Base-by-base conservation (phyloP, 1,139 yeast species). In the Candida glucosophila region DNA sequence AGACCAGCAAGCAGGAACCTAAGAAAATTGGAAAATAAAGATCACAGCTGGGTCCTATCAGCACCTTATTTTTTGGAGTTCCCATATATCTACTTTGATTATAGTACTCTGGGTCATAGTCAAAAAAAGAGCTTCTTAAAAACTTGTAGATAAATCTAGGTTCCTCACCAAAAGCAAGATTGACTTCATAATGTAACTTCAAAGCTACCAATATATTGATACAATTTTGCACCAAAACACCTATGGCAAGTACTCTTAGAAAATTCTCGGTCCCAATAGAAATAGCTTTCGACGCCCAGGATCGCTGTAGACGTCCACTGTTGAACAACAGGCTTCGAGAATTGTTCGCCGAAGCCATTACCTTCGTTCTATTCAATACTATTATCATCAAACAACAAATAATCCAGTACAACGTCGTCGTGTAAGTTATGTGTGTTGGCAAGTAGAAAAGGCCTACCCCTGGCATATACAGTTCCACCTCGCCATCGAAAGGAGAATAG, bases 321-420 rank as follows among this genome's bases (percentile, higher is more conserved):
- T n/a, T n/a, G n/a, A n/a, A n/a, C n/a, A n/a, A n/a, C n/a, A n/a
- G 55, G 14, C 32, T 29, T 12, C 47, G 39, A 20, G 41, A 34
- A n/a, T 39, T 41, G 36, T 79, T 58, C 0, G 79, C 65, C 5
- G 79, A 66, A 1, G 86, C 86, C 53, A 78, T 71, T 5, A 73
- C 76, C 29, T 73, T 56, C 0, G 82, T 76, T 29, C 88, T 51
- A 46, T 79, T 78, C 43, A 78, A 54, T 2, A 77, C 43, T 4
- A 78, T 58, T 0, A 85, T 82, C 65, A 78, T 74, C 7, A 68
- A 51, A 61, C 78, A 67, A 47, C 86, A 48, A 24, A 57, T 30
- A 7, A 58, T 33, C 1, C 65, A 66, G 29, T 59, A 59, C 14
- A 52, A 36, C 6, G 65, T 57, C 29, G 55, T 53, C 29, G 58